phyloP scores from a whole-genome alignment of 148 eudicot genomes.

The Rhododendron ferrugineum region DNA sequence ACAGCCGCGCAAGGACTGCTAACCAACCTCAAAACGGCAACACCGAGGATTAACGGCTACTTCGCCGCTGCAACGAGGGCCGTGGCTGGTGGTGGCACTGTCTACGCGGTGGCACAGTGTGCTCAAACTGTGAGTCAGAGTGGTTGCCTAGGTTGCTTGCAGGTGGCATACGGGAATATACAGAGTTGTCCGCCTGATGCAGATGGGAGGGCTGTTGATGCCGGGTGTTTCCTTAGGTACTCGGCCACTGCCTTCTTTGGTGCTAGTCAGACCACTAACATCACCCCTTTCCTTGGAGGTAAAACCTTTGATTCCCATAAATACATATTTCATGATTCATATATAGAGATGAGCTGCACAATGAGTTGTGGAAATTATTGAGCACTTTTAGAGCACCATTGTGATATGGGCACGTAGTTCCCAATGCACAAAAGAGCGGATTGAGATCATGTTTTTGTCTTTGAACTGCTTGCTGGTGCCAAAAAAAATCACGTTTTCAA shows the following conservation, averaged over 20 bases:
- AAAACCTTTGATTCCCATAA: background rate
- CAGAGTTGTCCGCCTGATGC: slow-evolving; percentile 28
- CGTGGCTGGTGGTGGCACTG: slow-evolving; percentile 10
- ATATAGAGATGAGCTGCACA: background rate
- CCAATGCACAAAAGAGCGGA: background rate
- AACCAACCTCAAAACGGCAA: slow-evolving; percentile 23
- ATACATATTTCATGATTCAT: background rate
- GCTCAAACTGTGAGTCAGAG: slow-evolving; percentile 24
- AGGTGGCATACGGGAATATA: slow-evolving; percentile 27
- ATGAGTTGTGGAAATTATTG: background rate
- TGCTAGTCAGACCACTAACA: slow-evolving; percentile 35
- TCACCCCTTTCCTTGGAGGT: slow-evolving; percentile 32
- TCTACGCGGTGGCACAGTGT: slow-evolving; percentile 42
- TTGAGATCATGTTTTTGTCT: background rate
- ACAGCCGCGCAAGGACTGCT: slow-evolving; percentile 17
- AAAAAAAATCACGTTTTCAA: background rate
- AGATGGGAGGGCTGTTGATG: slow-evolving; percentile 35
- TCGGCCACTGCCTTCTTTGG: slow-evolving; percentile 28
- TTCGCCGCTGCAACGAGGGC: slow-evolving; percentile 28
- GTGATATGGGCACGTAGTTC: background rate
- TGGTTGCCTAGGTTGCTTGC: slow-evolving; percentile 36
- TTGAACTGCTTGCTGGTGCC: background rate
- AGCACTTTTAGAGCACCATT: background rate
- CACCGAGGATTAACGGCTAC: slow-evolving; percentile 31
- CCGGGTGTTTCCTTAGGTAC: slow-evolving; percentile 37